These are phyloP conservation scores for Trichosporon ovoides DNA, from an alignment of 1,284 basidiomycete genomes.

Conservation along the genomic window DNA sequence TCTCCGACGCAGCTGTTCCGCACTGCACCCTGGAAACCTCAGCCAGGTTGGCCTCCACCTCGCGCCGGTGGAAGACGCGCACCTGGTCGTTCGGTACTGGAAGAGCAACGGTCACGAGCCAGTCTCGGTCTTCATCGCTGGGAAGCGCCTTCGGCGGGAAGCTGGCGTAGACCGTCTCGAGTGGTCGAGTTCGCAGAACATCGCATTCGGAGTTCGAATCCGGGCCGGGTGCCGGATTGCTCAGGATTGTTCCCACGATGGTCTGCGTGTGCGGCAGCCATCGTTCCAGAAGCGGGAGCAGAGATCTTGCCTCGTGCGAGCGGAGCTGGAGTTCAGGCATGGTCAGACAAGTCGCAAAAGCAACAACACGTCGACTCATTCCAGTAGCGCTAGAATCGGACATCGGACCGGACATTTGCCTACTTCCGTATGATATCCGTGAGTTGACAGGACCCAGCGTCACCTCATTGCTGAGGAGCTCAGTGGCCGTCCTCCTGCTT, in stretches of 20 bases:
- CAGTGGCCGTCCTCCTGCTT: too few relatives aligned
- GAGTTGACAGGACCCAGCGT: too few relatives aligned
- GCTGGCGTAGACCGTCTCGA: slow-evolving; percentile 5
- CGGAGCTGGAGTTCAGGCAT: slow-evolving; percentile 10
- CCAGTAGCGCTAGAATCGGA: too few relatives aligned
- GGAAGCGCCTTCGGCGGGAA: slow-evolving; percentile 8
- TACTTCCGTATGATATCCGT: too few relatives aligned
- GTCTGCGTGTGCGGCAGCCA: slow-evolving; percentile 21
- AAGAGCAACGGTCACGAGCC: slow-evolving; percentile 20
- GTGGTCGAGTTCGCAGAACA: background rate
- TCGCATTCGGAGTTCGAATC: background rate
- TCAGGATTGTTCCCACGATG: slow-evolving; percentile 17
- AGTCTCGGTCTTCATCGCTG: slow-evolving; percentile 4
- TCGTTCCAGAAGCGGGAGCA: slow-evolving; percentile 17
- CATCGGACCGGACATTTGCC: too few relatives aligned
- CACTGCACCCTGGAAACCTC: background rate
- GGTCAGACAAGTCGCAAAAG: too few relatives aligned
- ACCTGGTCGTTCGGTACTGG: slow-evolving; percentile 19
- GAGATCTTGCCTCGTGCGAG: slow-evolving; percentile 12
- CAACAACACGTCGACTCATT: too few relatives aligned
- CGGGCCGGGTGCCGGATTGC: background rate
- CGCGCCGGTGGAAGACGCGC: slow-evolving; percentile 11
- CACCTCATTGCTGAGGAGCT: too few relatives aligned
- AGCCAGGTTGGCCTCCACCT: background rate
- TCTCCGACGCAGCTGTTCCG: background rate